Evolutionary conservation across 1,284 basidiomycete genomes (phyloP).

Genomic region (Leccinum subatratum): DNA sequence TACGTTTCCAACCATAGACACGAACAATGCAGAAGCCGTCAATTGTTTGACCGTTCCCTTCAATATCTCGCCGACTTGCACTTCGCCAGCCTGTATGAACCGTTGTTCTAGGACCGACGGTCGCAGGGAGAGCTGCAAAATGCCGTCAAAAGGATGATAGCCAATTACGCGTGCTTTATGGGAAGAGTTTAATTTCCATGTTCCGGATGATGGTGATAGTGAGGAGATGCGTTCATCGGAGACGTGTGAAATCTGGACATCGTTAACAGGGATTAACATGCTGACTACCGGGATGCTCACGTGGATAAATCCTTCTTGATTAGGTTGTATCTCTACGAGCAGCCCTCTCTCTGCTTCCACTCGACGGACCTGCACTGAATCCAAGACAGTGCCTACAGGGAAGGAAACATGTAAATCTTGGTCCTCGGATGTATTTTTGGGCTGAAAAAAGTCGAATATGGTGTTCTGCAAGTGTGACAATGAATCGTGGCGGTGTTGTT

Average conservation of each 20-base stretch:
- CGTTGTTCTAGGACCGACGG: constrained; percentile 80
- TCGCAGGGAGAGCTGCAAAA: constrained; percentile 83
- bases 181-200: constrained; percentile 74
- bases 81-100: constrained; percentile 82
- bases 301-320: constrained; percentile 78
- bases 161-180: constrained; percentile 91
- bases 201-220: constrained; percentile 64
- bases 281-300: constrained; percentile 43
- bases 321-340: constrained; percentile 61
- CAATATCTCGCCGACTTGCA: constrained; percentile 78
- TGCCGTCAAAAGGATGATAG: constrained; percentile 82
- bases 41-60: constrained; percentile 84
- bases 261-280: constrained; percentile 10
- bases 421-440: constrained; percentile 30
- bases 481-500: constrained; percentile 72
- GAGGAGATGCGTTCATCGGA: constrained; percentile 86
- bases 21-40: constrained; percentile 75
- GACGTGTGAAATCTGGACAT: constrained; percentile 80
- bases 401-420: constrained; percentile 52
- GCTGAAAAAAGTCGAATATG: constrained; percentile 50
- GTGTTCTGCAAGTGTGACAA: constrained; percentile 74
- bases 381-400: constrained; percentile 70
- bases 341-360: constrained; percentile 82
- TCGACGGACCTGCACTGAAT: constrained; percentile 66
- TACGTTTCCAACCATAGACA: constrained; percentile 79